Base-by-base conservation (phyloP, 495 filamentous ascomycete genomes). In the Aspergillus olivimuriae region DNA sequence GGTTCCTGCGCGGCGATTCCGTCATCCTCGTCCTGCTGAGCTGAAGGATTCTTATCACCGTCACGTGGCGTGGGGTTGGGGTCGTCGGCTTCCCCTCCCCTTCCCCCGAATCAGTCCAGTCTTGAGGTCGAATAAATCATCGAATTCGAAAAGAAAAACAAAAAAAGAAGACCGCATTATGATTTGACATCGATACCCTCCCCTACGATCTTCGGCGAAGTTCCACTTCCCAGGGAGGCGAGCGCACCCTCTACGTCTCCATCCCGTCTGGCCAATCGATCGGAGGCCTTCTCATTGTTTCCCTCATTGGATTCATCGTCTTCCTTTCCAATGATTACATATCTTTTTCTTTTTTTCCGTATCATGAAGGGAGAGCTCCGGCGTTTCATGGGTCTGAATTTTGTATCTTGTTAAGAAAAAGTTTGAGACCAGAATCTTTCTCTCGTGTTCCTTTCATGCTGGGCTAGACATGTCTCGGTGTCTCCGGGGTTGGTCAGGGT, bases 1-100 rank as follows among this genome's bases (percentile, higher is more conserved):
- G 89, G 84, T 97, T 97, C 62, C 70, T 97, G 44, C 77, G 91
- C 56, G 91, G 91, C 40, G 91, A 97, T 68, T 88, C 84, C 30
- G 90, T 97, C 47, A 94, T 97, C 60, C 69, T 97, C 47, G 90
- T 97, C 32, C 69, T 95, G 46, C 76, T 95, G 44, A 94, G 87
- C 72, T 95, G 63, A 76, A 53, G 43, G 18, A 14, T 14, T 37
- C 39, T 33, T 38, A 34, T 54, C 37, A 37, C 42, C 30, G 48
- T 44, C 50, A 50, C 43, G 49, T 52, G 50, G 41, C 47, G 47
- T 46, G 36, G 41, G 43, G 23, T 23, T 24, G 22, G 4, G 41
- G 39, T 39, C 22, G n/a, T 31, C 11, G 28, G 33, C 33, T 17
- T 4, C n/a, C n/a, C n/a, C n/a, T n/a, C n/a, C n/a, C n/a, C n/a